phyloP scores from a whole-genome alignment of 2,329 filamentous ascomycete species.

The Pseudogymnoascus verrucosus region DNA sequence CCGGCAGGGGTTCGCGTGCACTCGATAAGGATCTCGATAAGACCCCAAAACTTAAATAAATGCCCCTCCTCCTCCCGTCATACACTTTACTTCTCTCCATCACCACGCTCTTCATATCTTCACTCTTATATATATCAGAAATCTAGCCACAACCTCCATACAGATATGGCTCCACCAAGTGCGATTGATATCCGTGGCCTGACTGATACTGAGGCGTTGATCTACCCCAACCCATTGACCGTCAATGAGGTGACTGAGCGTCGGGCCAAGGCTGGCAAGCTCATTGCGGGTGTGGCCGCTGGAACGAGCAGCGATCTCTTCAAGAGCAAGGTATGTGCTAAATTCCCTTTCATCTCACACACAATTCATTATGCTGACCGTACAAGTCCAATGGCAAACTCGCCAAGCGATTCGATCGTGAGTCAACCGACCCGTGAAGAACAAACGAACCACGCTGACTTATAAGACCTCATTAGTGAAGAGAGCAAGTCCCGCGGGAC shows the following conservation, averaged over 20 bases:
- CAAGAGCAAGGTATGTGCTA: slow-evolving; percentile 56
- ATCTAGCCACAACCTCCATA: background rate
- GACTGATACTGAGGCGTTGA: slow-evolving; percentile 34
- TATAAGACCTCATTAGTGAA: slow-evolving; percentile 44
- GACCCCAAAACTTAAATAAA: slow-evolving; percentile 3
- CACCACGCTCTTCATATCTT: background rate
- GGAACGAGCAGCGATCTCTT: slow-evolving; percentile 74
- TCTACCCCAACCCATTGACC: slow-evolving; percentile 39
- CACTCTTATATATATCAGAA: background rate
- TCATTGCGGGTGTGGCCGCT: slow-evolving; percentile 70
- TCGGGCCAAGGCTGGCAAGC: slow-evolving; percentile 61
- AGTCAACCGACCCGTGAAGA: slow-evolving; percentile 31
- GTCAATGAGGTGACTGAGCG: slow-evolving; percentile 59
- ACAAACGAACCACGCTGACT: slow-evolving; percentile 11
- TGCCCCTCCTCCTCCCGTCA: background rate
- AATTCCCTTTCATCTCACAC: background rate
- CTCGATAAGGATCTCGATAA: slow-evolving; percentile 3
- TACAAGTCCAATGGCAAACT: slow-evolving; percentile 52
- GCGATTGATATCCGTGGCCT: slow-evolving; percentile 30
- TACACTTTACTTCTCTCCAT: background rate
- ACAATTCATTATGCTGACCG: slow-evolving; percentile 20
- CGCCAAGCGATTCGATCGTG: slow-evolving; percentile 78
- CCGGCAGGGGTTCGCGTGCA: background rate
- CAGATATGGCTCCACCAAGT: slow-evolving; percentile 6
- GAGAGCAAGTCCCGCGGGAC: slow-evolving; percentile 55